Conservation (phyloP, 2,329 filamentous ascomycete species). For the Hyphodiscus sp. region DNA sequence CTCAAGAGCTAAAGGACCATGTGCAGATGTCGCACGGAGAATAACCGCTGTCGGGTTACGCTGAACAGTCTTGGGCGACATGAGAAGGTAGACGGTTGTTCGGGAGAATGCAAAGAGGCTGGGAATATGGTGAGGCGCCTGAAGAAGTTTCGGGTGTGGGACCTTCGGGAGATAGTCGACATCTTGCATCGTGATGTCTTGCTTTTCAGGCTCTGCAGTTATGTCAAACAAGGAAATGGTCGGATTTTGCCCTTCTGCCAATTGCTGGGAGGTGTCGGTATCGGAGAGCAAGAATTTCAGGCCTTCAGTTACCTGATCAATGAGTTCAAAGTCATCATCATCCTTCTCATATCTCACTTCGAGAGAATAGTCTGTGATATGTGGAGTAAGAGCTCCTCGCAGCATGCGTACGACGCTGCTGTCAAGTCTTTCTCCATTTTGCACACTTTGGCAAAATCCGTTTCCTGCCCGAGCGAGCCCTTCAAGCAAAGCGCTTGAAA, state of each 20-base stretch:
- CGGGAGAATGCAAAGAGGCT: conserved; percentile 61
- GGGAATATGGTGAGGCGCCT: conserved; percentile 58
- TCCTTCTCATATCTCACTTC: conserved; percentile 51
- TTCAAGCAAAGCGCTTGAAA: conserved; percentile 47
- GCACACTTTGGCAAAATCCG: conserved; percentile 57
- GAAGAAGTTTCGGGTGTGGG: conserved; percentile 49
- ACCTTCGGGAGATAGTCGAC: conserved; percentile 49
- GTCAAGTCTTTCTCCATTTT: conserved; percentile 58
- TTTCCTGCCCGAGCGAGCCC: conserved; percentile 48
- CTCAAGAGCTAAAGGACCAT: conserved; percentile 55
- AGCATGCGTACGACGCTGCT: conserved; percentile 68
- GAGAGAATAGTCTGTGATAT: conserved; percentile 56
- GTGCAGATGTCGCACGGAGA: conserved; percentile 48
- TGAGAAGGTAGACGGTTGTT: conserved; percentile 58
- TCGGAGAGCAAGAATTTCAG: conserved; percentile 33
- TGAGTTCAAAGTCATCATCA: conserved; percentile 53
- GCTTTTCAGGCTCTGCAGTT: conserved; percentile 28
- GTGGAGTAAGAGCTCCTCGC: conserved; percentile 61
- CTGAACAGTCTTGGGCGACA: conserved; percentile 43
- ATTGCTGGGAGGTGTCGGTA: conserved; percentile 16
- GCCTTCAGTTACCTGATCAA: conserved; percentile 50
- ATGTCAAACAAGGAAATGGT: conserved; percentile 53
- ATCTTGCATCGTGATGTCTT: conserved; percentile 23
- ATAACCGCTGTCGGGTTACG: conserved; percentile 47
- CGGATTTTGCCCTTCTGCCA: conserved; percentile 14